Conservation (phyloP, 2,329 filamentous ascomycete genomes). For the Fusarium sp. region DNA sequence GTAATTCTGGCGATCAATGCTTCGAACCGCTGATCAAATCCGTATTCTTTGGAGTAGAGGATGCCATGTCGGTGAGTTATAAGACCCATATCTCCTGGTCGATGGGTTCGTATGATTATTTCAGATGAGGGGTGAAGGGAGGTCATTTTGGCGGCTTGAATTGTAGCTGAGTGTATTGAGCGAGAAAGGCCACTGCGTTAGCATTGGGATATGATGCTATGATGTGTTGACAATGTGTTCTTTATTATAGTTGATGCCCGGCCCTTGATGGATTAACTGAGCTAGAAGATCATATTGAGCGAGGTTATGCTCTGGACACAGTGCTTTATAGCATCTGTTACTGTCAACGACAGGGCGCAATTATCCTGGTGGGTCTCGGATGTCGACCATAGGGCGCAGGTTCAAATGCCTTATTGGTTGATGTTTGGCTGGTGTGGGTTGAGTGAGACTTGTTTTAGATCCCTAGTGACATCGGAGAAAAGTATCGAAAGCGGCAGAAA, state of each 20-base stretch:
- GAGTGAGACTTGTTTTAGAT: background rate
- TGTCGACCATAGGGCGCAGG: background rate
- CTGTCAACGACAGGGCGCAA: background rate
- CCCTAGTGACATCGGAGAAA: background rate
- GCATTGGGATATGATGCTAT: too few relatives aligned
- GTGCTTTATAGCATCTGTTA: background rate
- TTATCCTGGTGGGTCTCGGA: background rate
- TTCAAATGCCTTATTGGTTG: background rate
- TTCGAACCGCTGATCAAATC: slow-evolving; percentile 39
- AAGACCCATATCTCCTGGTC: slow-evolving; percentile 31
- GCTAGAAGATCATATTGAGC: too few relatives aligned
- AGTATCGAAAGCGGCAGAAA: background rate
- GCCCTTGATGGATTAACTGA: too few relatives aligned
- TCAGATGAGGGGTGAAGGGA: background rate
- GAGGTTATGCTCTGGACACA: background rate
- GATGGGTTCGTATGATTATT: background rate
- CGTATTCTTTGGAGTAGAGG: slow-evolving; percentile 36
- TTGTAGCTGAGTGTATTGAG: background rate
- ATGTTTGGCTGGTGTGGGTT: background rate
- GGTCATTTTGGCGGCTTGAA: background rate
- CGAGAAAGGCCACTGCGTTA: too few relatives aligned
- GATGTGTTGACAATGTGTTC: too few relatives aligned
- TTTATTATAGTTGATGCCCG: too few relatives aligned
- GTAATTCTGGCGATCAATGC: slow-evolving; percentile 36
- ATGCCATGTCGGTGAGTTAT: slow-evolving; percentile 42